Conservation (phyloP, 2,329 filamentous ascomycete genomes). For the Periconia macrospinosa region DNA sequence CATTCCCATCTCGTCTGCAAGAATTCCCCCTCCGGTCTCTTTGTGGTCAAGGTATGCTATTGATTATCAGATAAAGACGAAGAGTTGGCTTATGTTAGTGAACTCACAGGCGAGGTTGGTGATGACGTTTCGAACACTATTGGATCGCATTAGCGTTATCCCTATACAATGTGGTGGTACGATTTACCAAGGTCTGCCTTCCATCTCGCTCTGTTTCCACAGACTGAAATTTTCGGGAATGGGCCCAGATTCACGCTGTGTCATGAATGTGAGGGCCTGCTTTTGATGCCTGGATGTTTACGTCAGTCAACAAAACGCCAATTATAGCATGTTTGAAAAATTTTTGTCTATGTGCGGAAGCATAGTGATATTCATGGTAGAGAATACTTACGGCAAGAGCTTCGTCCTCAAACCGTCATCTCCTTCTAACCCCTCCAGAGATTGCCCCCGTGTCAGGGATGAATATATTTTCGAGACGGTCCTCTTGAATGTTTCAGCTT, state of each 20-base stretch:
- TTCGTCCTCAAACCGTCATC: constrained; percentile 22
- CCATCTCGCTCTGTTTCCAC: constrained; percentile 23
- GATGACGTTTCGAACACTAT: constrained; percentile 40
- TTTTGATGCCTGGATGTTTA: constrained; percentile 22
- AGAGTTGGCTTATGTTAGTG: background rate
- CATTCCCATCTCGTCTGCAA: constrained; percentile 65
- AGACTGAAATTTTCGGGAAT: constrained; percentile 29
- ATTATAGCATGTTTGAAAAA: background rate
- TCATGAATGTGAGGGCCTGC: constrained; percentile 32
- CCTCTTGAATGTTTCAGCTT: constrained; percentile 13
- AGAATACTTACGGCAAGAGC: constrained; percentile 12
- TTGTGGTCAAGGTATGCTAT: constrained; percentile 9
- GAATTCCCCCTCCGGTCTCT: constrained; percentile 50
- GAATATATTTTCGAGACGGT: constrained; percentile 23
- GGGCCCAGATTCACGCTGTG: constrained; percentile 32
- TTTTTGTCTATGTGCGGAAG: background rate
- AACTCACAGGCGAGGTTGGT: constrained; percentile 34
- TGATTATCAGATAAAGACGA: background rate
- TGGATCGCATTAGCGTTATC: constrained; percentile 19
- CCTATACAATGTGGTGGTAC: background rate
- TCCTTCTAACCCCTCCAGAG: constrained; percentile 21
- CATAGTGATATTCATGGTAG: background rate
- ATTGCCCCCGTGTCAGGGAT: constrained; percentile 19
- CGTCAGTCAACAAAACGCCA: background rate
- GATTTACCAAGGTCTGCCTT: constrained; percentile 16